Conservation (phyloP, 495 filamentous ascomycete species). For the Neurospora sp. region DNA sequence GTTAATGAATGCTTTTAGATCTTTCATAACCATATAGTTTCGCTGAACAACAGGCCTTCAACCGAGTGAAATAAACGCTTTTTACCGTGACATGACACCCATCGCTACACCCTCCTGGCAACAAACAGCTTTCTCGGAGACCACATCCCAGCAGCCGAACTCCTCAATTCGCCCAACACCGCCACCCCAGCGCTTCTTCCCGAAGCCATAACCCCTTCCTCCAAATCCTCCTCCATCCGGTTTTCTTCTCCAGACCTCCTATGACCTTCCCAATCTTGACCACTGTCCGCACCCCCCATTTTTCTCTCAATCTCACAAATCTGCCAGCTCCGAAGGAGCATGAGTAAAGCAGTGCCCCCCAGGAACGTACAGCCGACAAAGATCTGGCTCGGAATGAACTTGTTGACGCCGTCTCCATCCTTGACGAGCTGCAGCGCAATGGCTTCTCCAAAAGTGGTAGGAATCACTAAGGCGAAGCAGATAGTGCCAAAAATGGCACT, state of each 20-base stretch:
- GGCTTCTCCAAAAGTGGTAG: constrained; percentile 10
- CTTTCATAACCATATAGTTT: not conserved
- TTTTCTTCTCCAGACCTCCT: not conserved
- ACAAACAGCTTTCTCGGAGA: not conserved
- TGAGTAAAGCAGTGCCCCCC: constrained; percentile 1
- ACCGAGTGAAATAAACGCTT: not conserved
- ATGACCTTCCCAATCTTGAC: not conserved
- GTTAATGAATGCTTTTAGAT: not conserved
- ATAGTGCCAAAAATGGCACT: constrained; percentile 1
- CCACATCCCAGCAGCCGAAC: not conserved
- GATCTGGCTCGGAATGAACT: constrained; percentile 8
- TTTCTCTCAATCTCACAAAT: constrained; percentile 8
- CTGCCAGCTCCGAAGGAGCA: constrained; percentile 8
- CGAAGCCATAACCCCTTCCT: not conserved
- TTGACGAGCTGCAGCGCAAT: constrained; percentile 11
- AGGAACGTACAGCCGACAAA: constrained; percentile 9
- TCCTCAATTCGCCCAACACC: not conserved
- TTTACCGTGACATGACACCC: not conserved
- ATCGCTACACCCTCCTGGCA: not conserved
- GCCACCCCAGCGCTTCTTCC: not conserved
- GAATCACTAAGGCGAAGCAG: constrained; percentile 10
- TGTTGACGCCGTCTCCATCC: constrained; percentile 1
- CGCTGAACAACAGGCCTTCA: not conserved
- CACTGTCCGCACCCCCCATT: not conserved
- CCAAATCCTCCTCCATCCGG: not conserved